These are phyloP conservation scores for Euptelea pleiosperma DNA, from an alignment of 164 flowering plant genomes.

Conservation along the genomic window DNA sequence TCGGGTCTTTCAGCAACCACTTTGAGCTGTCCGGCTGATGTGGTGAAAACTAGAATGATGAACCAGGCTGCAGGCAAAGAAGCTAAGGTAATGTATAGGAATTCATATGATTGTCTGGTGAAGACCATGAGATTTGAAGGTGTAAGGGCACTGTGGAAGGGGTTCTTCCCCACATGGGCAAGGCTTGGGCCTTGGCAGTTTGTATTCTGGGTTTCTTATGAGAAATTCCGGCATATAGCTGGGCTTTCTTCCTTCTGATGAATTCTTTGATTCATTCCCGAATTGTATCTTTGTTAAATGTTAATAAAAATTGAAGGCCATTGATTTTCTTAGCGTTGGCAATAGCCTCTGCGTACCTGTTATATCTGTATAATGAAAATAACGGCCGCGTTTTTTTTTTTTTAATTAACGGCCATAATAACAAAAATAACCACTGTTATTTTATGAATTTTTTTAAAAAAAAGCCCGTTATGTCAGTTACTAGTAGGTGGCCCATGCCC, in stretches of 20 bases:
- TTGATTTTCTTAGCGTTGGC: background rate
- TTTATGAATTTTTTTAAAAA: too few relatives aligned
- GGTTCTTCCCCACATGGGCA: slow-evolving; percentile 95
- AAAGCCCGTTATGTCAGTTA: too few relatives aligned
- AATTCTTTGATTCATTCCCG: background rate
- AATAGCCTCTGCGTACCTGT: too few relatives aligned
- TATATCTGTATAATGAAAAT: too few relatives aligned
- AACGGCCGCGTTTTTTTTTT: too few relatives aligned
- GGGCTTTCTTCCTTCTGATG: slow-evolving; percentile 72
- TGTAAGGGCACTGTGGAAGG: slow-evolving; percentile 74
- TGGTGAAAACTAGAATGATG: slow-evolving; percentile 94
- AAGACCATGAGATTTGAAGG: slow-evolving; percentile 78
- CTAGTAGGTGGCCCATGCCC: too few relatives aligned
- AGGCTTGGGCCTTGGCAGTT: slow-evolving; percentile 98
- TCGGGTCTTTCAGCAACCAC: slow-evolving; percentile 85
- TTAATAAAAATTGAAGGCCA: background rate
- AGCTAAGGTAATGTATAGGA: slow-evolving; percentile 39
- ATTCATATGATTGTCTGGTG: slow-evolving; percentile 71
- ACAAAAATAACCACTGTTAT: too few relatives aligned
- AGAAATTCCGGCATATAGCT: slow-evolving; percentile 49
- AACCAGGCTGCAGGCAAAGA: slow-evolving; percentile 46
- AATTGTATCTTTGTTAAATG: background rate
- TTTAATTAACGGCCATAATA: too few relatives aligned
- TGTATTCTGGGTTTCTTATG: slow-evolving; percentile 88
- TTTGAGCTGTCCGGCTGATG: slow-evolving; percentile 95